Conservation (phyloP, 176 grass and related monocot genomes). For the Hsuehochloa calcarea region DNA sequence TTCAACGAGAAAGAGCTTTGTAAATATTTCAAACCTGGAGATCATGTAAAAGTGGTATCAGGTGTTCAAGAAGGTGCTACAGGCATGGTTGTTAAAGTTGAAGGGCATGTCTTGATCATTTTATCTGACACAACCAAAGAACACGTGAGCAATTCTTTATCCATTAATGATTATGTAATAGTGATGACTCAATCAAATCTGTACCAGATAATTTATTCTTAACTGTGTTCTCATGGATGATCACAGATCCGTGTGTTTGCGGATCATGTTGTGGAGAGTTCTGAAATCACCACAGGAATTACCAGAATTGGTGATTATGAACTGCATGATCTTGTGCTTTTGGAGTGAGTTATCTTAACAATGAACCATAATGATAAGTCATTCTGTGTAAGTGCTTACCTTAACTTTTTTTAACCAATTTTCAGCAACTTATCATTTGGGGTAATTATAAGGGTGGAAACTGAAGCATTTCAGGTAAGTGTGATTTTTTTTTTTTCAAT, state of each 20-base stretch:
- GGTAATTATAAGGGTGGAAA: conserved; percentile 93
- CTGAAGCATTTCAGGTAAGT: conserved; percentile 88
- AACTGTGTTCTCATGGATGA: conserved; percentile 21
- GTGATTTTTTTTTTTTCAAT: neutral
- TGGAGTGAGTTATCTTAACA: conserved; percentile 69
- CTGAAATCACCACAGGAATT: conserved; percentile 90
- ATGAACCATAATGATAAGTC: conserved; percentile 5
- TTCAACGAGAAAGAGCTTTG: conserved; percentile 93
- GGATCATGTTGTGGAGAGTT: conserved; percentile 96
- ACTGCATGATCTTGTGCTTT: conserved; percentile 89
- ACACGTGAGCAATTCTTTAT: conserved; percentile 56
- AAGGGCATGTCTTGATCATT: conserved; percentile 85
- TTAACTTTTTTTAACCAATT: conserved; percentile 11
- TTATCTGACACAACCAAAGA: conserved; percentile 93
- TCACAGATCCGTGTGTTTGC: conserved; percentile 86
- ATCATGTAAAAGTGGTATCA: conserved; percentile 97
- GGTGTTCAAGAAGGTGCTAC: conserved; percentile 89
- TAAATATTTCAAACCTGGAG: conserved; percentile 95
- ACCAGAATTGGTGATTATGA: conserved; percentile 93
- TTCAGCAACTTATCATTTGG: conserved; percentile 97
- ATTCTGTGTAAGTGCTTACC: conserved; percentile 14
- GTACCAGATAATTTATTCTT: conserved; percentile 31
- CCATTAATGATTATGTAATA: neutral
- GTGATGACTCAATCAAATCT: neutral
- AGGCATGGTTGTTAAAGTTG: conserved; percentile 98